Base-by-base conservation (phyloP, 371 early-diverging fungal genomes). In the Nematocida homosporus region DNA sequence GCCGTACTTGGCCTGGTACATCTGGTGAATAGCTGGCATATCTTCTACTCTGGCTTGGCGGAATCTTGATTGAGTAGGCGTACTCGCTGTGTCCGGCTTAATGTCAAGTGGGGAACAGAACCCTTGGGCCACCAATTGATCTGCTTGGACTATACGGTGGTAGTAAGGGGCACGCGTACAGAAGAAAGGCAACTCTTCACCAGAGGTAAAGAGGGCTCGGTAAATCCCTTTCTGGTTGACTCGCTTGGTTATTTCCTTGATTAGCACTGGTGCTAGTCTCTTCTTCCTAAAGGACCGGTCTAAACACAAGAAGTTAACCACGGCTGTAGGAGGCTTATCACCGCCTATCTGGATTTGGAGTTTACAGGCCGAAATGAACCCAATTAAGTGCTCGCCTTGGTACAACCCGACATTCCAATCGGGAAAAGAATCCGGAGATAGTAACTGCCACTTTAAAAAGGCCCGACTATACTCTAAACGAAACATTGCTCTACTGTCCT, bases 221-320 rank as follows among this genome's bases (percentile, higher is more conserved):
- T 92, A 94, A 44, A 95, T 91, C 20, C 93, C 94, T 72, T 88
- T 88, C 61, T 90, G 79, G 86, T 97, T 89, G 42, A 90, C 91
- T 41, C 91, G 88, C 51, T 95, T 89, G 1, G 95, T 97, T 52
- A 99, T 88, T 81, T 99, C 98, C 81, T 90, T 90, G 83, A 99
- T 99, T 57, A 99, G 84, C n/a, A 97, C 87, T 18, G 97, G 97
- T 6, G 97, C 91, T 63, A 99, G 85, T 57, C 94, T 89, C 83
- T 93, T 93, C 52, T 89, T 88, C 50, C 99, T 88, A 50, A 94
- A 89, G 79, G 90, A 89, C 86, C 92, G 93, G 84, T 92, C 91
- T 42, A 97, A 86, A 82, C 97, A 97, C 64, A 99, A 85, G 81
- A 94, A 97, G 88, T 99, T 97, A 86, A 99, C 93, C 77, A 93